Evolutionary conservation across 78 protist genomes (phyloP), one percentile per base, ranked within the genome.

Genomic region (Dictyostelium purpureum): DNA sequence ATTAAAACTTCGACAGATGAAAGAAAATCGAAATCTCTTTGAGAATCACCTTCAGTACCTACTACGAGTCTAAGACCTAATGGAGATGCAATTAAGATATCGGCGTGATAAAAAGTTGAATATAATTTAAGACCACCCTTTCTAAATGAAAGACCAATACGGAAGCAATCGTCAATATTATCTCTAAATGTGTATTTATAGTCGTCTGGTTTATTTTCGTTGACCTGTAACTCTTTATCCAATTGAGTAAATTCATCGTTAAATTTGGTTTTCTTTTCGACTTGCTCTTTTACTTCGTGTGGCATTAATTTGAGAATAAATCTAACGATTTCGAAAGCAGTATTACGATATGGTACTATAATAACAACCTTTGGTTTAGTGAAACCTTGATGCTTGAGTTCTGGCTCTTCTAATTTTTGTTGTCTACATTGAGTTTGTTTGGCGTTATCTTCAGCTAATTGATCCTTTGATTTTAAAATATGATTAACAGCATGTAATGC

Each of bases 41-140:
- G 85, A 51, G 37, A n/a, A 38, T 89, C 93, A 61, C 90, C 94
- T 31, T 79, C 75, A 21, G 81, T 74, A 16, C 93, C 97, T 49
- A 81, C 90, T 14, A 88, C 77, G 56, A 90, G 26, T n/a, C 96
- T 69, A 33, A 97, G 79, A 49, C 96, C 97, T 1, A 97, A 40
- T 31, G 98, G 98, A 6, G 97, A 94, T 2, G 98, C 98, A 43
- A 97, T 40, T 37, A 97, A 66, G 31, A 97, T 79, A 66, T 97
- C 98, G 0, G 94, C 35, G 12, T 9, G 11, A 66, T 77, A 93
- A 51, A 94, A 47, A 28, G 69, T 66, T 45, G 96, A 16, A 47
- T 47, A 81, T 33, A 97, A 52, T 33, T 79, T 73, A 16, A 92
- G 67, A 37, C 85, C 49, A 77, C 79, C 73, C 57, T 71, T 65